Conservation (phyloP, 192 early-diverging fungal species). For the Coemansia sp. region DNA sequence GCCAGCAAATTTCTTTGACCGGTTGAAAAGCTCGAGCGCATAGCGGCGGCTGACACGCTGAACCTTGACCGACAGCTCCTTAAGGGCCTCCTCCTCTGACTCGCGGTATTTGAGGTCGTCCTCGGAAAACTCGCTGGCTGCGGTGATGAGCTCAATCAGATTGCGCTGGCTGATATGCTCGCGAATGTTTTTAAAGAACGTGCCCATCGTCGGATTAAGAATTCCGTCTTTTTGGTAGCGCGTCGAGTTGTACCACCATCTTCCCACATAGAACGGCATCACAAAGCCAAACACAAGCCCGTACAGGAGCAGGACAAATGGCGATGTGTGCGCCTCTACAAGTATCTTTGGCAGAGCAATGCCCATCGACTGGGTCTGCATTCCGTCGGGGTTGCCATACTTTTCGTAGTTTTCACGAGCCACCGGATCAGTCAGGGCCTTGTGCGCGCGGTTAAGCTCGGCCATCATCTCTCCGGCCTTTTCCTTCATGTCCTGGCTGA, state of each 20-base stretch:
- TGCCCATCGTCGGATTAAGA: constrained; percentile 84
- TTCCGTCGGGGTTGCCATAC: constrained; percentile 96
- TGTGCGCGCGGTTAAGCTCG: constrained; percentile 91
- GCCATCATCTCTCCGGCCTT: constrained; percentile 75
- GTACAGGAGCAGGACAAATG: constrained; percentile 84
- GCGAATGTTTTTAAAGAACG: constrained; percentile 87
- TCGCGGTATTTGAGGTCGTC: constrained; percentile 49
- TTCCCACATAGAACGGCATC: constrained; percentile 85
- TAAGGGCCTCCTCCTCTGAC: constrained; percentile 52
- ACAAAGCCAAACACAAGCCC: constrained; percentile 84
- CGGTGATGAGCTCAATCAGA: constrained; percentile 75
- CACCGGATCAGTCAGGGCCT: constrained; percentile 92
- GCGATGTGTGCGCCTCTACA: constrained; percentile 82
- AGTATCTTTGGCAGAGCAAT: constrained; percentile 92
- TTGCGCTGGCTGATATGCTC: constrained; percentile 68
- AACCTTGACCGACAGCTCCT: constrained; percentile 47
- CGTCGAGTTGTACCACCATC: constrained; percentile 94
- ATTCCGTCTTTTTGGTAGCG: constrained; percentile 89
- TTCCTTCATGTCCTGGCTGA: constrained; percentile 64
- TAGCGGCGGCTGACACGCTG: constrained; percentile 39
- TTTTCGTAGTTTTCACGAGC: constrained; percentile 91
- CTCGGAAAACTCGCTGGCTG: constrained; percentile 71
- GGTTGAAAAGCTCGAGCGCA: constrained; percentile 42
- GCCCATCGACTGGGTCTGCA: constrained; percentile 87
- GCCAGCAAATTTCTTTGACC: constrained; percentile 51